Conservation (phyloP, 371 early-diverging fungal species). For the Furculomyces boomerangus region DNA sequence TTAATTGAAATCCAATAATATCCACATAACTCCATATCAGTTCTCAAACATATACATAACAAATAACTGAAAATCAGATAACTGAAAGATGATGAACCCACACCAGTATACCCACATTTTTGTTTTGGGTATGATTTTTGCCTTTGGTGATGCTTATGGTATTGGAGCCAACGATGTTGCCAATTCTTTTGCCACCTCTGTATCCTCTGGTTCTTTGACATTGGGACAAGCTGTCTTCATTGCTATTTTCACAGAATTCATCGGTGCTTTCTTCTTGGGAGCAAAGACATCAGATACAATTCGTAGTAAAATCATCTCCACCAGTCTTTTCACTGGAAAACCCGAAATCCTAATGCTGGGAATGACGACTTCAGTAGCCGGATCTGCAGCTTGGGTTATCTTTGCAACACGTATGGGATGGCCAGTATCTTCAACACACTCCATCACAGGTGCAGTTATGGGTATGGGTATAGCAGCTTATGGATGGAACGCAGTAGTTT, state of each 20-base stretch:
- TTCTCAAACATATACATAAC: no score
- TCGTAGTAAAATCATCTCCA: slow-evolving; percentile 44
- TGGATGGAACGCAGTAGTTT: slow-evolving; percentile 43
- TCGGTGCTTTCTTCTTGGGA: slow-evolving; percentile 67
- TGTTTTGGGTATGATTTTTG: slow-evolving; percentile 42
- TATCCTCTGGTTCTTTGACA: slow-evolving; percentile 60
- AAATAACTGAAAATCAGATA: no score
- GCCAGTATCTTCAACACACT: slow-evolving; percentile 42
- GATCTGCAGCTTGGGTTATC: slow-evolving; percentile 58
- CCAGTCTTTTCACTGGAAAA: slow-evolving; percentile 25
- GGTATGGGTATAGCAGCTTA: slow-evolving; percentile 61
- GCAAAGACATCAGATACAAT: slow-evolving; percentile 56
- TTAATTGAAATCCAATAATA: no score
- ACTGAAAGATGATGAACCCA: slow-evolving; percentile 35
- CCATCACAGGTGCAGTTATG: slow-evolving; percentile 65
- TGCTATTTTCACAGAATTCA: slow-evolving; percentile 70
- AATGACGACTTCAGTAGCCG: slow-evolving; percentile 65
- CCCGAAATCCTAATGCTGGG: slow-evolving; percentile 65
- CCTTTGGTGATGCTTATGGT: slow-evolving; percentile 46
- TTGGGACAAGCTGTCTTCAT: slow-evolving; percentile 50
- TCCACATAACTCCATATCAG: no score
- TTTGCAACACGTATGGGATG: slow-evolving; percentile 32
- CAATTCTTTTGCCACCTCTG: slow-evolving; percentile 77
- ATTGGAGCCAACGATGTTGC: slow-evolving; percentile 86
- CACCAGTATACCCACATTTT: slow-evolving; percentile 61